Evolutionary conservation across 768 basidiomycete genomes (phyloP), one percentile per base, ranked within the genome.

Genomic region (Cystobasidium tubakii): DNA sequence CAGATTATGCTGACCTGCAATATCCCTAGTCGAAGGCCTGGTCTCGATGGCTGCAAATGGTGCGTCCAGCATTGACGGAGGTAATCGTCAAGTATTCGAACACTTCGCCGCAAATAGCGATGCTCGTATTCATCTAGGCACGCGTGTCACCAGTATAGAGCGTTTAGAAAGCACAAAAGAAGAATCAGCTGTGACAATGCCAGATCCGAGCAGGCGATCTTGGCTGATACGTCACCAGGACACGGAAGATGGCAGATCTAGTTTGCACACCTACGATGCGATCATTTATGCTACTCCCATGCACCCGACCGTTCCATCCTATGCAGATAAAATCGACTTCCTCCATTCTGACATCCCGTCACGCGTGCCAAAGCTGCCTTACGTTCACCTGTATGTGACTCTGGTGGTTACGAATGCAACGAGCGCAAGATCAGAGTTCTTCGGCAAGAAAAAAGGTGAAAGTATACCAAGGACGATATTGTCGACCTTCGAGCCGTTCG

Each of bases 211-310:
- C 17, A 27, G 60, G 15, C 66, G 66, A 13, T 19, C 42, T 23
- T 72, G 70, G 70, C 54, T 62, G 23, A 23, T 72, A 13, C 31
- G 60, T 3, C 34, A 72, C 62, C 9, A 42, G 39, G 54, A 60
- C 25, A 34, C 36, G 1, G 70, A 60, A 27, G 57, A 25, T 43
- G 73, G 55, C 34, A 46, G 19, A 62, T 54, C 64, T 21, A 44
- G 66, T 42, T 31, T 42, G 19, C 67, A 65, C 10, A 44, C 62
- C 53, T 76, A 60, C 66, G 74, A 85, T 79, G 87, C 87, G 1
- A 85, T 97, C 71, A 88, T 98, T 79, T 83, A 96, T 67, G 92
- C 93, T 1, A 88, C 91, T 0, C 95, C 95, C 1, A 90, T 87
- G 83, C 87, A 90, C 81, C 86, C 84, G 31, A 85, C 89, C 1